Evolutionary conservation across 371 early-diverging fungal genomes (phyloP).

Genomic region (Mortierella sp.): DNA sequence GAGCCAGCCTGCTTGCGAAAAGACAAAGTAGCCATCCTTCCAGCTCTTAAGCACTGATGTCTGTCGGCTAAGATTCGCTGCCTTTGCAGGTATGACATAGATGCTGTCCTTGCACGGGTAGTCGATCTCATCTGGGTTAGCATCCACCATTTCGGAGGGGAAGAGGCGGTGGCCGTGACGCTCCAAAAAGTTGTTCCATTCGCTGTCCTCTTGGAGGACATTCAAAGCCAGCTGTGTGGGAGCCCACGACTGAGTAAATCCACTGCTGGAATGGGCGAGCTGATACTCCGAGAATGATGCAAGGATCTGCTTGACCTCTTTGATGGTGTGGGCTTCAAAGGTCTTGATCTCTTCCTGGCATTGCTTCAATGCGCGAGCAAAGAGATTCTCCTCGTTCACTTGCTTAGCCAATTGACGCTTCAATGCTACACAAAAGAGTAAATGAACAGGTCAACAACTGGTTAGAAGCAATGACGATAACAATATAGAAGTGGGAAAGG

Average conservation of each 20-base stretch:
- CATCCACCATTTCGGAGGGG: slow-evolving; percentile 47
- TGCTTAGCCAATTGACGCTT: slow-evolving; percentile 46
- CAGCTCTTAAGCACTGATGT: slow-evolving; percentile 49
- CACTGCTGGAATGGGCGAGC: slow-evolving; percentile 18
- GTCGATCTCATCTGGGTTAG: slow-evolving; percentile 36
- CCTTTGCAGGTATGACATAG: slow-evolving; percentile 33
- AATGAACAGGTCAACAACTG: too few relatives aligned
- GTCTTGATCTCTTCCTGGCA: slow-evolving; percentile 45
- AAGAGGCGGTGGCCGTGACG: slow-evolving; percentile 39
- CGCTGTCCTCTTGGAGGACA: slow-evolving; percentile 37
- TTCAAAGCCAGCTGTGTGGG: slow-evolving; percentile 36
- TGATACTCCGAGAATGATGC: slow-evolving; percentile 39
- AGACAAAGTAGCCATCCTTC: slow-evolving; percentile 50
- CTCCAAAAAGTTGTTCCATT: slow-evolving; percentile 40
- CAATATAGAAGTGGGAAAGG: neutral
- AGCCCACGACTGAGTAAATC: slow-evolving; percentile 37
- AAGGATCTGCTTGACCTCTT: slow-evolving; percentile 48
- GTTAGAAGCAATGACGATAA: neutral
- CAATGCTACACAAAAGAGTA: slow-evolving; percentile 14
- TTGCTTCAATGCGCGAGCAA: slow-evolving; percentile 49
- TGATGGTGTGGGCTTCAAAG: slow-evolving; percentile 42
- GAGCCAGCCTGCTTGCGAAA: slow-evolving; percentile 42
- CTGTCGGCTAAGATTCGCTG: slow-evolving; percentile 37
- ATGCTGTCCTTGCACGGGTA: slow-evolving; percentile 48
- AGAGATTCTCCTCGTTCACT: slow-evolving; percentile 45